Base-by-base conservation (phyloP, 1,284 basidiomycete genomes). In the Salmacisia buchloeana region DNA sequence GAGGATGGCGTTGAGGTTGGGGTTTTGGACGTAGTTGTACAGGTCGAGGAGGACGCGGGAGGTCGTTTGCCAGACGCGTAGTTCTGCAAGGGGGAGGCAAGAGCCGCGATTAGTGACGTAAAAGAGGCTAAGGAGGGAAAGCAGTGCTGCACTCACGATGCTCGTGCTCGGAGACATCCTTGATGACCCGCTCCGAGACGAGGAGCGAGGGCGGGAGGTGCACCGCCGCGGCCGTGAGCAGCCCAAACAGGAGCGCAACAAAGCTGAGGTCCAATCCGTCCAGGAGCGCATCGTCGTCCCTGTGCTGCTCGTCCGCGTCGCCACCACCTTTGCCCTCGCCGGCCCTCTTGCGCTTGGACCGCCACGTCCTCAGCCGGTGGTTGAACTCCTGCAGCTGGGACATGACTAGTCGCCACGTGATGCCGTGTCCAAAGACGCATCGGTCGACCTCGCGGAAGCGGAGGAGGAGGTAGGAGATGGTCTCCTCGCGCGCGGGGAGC, bases 371-470 rank as follows among this genome's bases (percentile, higher is more conserved):
- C n/a, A n/a, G n/a, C n/a, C n/a, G n/a, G n/a, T n/a, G n/a, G n/a
- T n/a, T n/a, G n/a, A n/a, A n/a, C n/a, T n/a, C n/a, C n/a, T n/a
- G n/a, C n/a, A 75, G 65, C 43, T 75, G 73, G 39, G 67, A 68
- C 15, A 67, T 67, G 36, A 75, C 69, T n/a, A 75, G 66, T 7
- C 70, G 68, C 73, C 73, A 75, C 35, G 68, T 72, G 59, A 75
- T 70, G 27, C 71, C 73, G 36, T 71, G 69, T 1, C n/a, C n/a
- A n/a, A 66, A 66, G 2, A 70, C 66, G 23, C 68, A 67, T 61
- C 63, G 60, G 38, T 75, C 73, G 43, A 73, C 70, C 1, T 68
- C 67, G 21, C 72, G 69, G n/a, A 75, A 49, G 31, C 68, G 70
- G 59, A 70, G 69, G 58, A 75, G 66, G 27, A 75, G 66, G n/a